A percentile compares a stretch with the other conserved stretches of the same genome.
phyloP scores from a whole-genome alignment of 768 basidiomycete genomes.

The Sporobolomyces roseus region DNA sequence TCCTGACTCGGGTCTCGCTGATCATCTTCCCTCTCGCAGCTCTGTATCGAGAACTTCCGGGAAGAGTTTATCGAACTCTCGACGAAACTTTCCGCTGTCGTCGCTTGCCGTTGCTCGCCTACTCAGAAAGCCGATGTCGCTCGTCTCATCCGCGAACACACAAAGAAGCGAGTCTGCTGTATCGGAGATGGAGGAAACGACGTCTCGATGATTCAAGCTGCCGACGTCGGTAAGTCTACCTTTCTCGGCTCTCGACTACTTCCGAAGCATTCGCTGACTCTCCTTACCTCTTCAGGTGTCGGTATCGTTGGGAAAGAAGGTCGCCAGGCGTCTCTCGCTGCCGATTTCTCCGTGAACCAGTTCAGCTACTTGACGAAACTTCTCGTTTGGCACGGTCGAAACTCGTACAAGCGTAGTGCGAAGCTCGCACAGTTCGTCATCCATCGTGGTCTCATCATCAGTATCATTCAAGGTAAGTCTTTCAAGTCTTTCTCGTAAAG shows the following conservation, averaged over 20 bases:
- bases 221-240: slow-evolving; percentile 75
- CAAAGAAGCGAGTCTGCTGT: slow-evolving; percentile 93
- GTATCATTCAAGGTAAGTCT: slow-evolving; percentile 96
- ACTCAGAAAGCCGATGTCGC: slow-evolving; percentile 99
- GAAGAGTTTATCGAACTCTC: slow-evolving; percentile 94
- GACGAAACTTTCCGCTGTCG: slow-evolving; percentile 91
- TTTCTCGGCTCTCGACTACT: not conserved
- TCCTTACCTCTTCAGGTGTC: slow-evolving; percentile 59
- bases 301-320: slow-evolving; percentile 99
- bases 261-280: not conserved
- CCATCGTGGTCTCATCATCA: slow-evolving; percentile 76
- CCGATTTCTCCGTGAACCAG: slow-evolving; percentile 96
- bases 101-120: slow-evolving; percentile 95
- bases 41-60: slow-evolving; percentile 83
- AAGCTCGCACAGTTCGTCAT: slow-evolving; percentile 99
- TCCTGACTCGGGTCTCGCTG: not conserved
- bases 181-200: slow-evolving; percentile 99
- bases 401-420: slow-evolving; percentile 95
- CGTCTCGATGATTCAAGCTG: slow-evolving; percentile 99
- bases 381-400: slow-evolving; percentile 96
- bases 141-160: slow-evolving; percentile 79
- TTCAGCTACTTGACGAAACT: slow-evolving; percentile 94
- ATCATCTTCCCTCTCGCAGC: slow-evolving; percentile 53
- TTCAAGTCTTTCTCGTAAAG: slow-evolving; percentile 51
- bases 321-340: slow-evolving; percentile 96